Percentiles rank a stretch among this genome's conserved stretches.
These are phyloP conservation scores for Suillus weaverae DNA, from an alignment of 768 basidiomycete genomes.

Conservation along the genomic window DNA sequence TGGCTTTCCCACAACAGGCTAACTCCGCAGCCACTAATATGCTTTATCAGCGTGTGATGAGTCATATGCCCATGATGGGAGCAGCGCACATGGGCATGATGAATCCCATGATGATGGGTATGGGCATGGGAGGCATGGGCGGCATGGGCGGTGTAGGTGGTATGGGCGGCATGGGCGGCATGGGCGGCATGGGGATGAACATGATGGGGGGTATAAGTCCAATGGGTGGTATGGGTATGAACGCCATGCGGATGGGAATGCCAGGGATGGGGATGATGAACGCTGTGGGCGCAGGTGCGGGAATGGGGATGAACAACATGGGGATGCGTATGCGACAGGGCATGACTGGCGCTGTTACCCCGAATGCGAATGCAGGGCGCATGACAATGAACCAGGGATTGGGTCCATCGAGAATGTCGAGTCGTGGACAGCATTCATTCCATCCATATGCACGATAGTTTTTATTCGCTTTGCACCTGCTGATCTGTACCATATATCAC, in stretches of 20 bases:
- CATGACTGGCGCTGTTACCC: constrained; percentile 34
- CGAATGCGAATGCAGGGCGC: constrained; percentile 35
- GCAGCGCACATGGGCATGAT: constrained; percentile 52
- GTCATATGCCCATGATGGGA: constrained; percentile 44
- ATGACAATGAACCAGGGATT: constrained; percentile 42
- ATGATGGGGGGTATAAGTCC: constrained; percentile 23
- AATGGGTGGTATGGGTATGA: constrained; percentile 18
- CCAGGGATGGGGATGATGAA: constrained; percentile 40
- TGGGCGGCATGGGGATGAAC: constrained; percentile 34
- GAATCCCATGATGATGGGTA: constrained; percentile 48
- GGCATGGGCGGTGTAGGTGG: constrained; percentile 21
- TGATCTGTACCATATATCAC: constrained; percentile 33
- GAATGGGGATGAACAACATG: constrained; percentile 40
- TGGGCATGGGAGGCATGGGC: constrained; percentile 49
- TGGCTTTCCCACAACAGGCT: constrained; percentile 37
- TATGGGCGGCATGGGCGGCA: constrained; percentile 25
- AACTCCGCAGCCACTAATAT: constrained; percentile 34
- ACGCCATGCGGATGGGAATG: constrained; percentile 25
- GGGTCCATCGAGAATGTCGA: constrained; percentile 50
- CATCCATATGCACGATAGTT: constrained; percentile 63
- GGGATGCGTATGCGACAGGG: constrained; percentile 36
- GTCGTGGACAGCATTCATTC: constrained; percentile 58
- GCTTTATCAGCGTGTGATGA: constrained; percentile 39
- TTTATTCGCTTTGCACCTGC: constrained; percentile 12
- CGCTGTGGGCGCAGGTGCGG: constrained; percentile 20